Percentiles rank a stretch among this genome's conserved stretches.
phyloP scores from a whole-genome alignment of 768 basidiomycete genomes.

The Nidularia sp. region DNA sequence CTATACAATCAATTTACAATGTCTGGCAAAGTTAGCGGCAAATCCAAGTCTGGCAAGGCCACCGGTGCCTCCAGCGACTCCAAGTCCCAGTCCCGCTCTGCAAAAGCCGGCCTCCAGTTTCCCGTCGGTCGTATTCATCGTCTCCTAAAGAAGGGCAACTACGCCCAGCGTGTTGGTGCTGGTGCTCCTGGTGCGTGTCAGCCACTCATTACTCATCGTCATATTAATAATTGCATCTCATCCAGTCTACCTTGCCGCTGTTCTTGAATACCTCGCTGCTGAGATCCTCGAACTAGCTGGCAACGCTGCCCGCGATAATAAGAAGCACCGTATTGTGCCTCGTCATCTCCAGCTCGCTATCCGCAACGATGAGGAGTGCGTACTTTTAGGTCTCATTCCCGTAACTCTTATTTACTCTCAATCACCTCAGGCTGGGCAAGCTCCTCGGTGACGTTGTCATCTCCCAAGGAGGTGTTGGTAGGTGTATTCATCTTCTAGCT shows the following conservation, averaged over 20 bases:
- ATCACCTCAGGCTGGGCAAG: slow-evolving; percentile 56
- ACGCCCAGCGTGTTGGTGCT: slow-evolving; percentile 83
- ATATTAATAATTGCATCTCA: not conserved
- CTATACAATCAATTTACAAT: slow-evolving; percentile 18
- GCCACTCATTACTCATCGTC: not conserved
- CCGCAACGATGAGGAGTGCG: slow-evolving; percentile 82
- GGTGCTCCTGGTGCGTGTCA: slow-evolving; percentile 69
- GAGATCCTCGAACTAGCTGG: slow-evolving; percentile 93
- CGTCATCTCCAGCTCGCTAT: slow-evolving; percentile 91
- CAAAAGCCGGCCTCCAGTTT: slow-evolving; percentile 77
- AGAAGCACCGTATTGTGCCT: slow-evolving; percentile 93
- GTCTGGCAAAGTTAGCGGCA: slow-evolving; percentile 36
- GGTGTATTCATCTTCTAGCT: slow-evolving; percentile 6
- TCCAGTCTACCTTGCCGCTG: slow-evolving; percentile 83
- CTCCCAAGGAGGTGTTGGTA: slow-evolving; percentile 83
- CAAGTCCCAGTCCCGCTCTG: slow-evolving; percentile 67
- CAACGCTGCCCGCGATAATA: slow-evolving; percentile 78
- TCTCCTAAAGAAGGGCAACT: slow-evolving; percentile 85
- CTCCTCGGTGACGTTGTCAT: slow-evolving; percentile 85
- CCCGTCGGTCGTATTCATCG: slow-evolving; percentile 92
- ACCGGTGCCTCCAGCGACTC: slow-evolving; percentile 42
- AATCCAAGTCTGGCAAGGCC: slow-evolving; percentile 48
- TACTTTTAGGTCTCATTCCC: not conserved
- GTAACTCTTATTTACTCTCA: not conserved
- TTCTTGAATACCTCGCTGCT: slow-evolving; percentile 88